Evolutionary conservation across 805 yeast genomes (phyloP).

Genomic region (Wickerhamomyces alni): DNA sequence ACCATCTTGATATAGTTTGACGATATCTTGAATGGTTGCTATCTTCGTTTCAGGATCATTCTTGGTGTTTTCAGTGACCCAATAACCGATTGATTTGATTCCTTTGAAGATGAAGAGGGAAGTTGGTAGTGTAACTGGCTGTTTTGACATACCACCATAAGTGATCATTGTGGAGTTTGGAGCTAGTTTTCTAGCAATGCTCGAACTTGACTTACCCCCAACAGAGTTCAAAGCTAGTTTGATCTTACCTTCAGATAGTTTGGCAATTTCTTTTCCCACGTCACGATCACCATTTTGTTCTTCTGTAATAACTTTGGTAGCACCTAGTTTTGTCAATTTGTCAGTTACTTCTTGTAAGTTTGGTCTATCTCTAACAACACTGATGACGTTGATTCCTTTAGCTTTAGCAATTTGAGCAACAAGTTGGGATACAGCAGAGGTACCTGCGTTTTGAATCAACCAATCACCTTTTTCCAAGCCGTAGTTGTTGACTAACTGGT

Average conservation of each 20-base stretch:
- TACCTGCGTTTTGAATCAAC: conserved; percentile 96
- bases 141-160: conserved; percentile 96
- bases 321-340: conserved; percentile 63
- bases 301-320: conserved; percentile 84
- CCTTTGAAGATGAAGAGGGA: conserved; percentile 87
- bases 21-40: conserved; percentile 46
- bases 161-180: conserved; percentile 75
- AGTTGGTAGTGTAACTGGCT: conserved; percentile 90
- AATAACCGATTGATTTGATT: conserved; percentile 79
- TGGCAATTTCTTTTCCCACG: conserved; percentile 54
- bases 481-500: conserved; percentile 74
- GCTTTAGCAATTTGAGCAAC: conserved; percentile 83
- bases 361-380: conserved; percentile 83
- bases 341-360: conserved; percentile 56
- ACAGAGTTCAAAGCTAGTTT: conserved; percentile 86
- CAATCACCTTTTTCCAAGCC: conserved; percentile 51
- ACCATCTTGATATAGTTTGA: conserved; percentile 54
- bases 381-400: conserved; percentile 75
- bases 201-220: conserved; percentile 83
- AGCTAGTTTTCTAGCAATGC: conserved; percentile 76
- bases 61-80: conserved; percentile 74
- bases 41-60: conserved; percentile 55
- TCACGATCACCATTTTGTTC: conserved; percentile 68
- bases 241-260: conserved; percentile 47
- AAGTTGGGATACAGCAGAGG: conserved; percentile 88